A percentile compares a stretch with the other conserved stretches of the same genome.
Evolutionary conservation across 2,329 filamentous ascomycete genomes (phyloP).

Genomic region (Exophiala aquamarina): DNA sequence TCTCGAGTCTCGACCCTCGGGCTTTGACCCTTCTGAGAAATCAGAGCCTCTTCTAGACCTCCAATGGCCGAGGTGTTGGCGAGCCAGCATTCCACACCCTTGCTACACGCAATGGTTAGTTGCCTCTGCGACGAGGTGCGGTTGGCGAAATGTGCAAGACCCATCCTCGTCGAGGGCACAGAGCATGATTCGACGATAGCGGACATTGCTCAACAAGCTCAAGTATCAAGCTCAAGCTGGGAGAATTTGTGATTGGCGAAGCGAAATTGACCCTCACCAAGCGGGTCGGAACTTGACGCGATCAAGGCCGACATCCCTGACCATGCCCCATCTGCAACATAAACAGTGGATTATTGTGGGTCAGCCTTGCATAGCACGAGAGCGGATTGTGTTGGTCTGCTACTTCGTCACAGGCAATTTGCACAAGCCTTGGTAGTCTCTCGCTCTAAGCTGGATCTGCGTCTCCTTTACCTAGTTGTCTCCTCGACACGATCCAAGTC

Average conservation of each 20-base stretch:
- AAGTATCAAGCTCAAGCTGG: constrained; percentile 17
- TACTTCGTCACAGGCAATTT: constrained; percentile 21
- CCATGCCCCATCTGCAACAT: constrained; percentile 18
- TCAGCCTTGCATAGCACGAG: constrained; percentile 24
- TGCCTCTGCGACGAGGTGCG: too few relatives aligned
- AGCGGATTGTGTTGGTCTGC: constrained; percentile 6
- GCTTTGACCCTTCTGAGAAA: too few relatives aligned
- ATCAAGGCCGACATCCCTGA: constrained; percentile 17
- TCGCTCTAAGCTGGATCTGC: constrained; percentile 9
- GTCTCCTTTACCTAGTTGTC: constrained; percentile 13
- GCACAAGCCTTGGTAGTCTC: constrained; percentile 8
- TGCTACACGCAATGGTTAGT: too few relatives aligned
- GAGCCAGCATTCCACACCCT: too few relatives aligned
- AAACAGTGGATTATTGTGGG: constrained; percentile 17
- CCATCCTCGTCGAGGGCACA: too few relatives aligned
- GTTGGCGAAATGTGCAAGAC: too few relatives aligned
- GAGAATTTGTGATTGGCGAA: constrained; percentile 18
- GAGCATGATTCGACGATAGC: constrained; percentile 14
- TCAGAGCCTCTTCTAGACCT: too few relatives aligned
- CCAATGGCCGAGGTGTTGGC: too few relatives aligned
- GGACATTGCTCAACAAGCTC: constrained; percentile 15
- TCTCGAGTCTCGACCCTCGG: too few relatives aligned
- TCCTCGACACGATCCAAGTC: too few relatives aligned
- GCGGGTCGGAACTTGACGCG: constrained; percentile 16
- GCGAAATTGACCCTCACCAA: constrained; percentile 18